phyloP scores from a whole-genome alignment of 768 basidiomycete genomes.

The Psilocybe tampanensis region DNA sequence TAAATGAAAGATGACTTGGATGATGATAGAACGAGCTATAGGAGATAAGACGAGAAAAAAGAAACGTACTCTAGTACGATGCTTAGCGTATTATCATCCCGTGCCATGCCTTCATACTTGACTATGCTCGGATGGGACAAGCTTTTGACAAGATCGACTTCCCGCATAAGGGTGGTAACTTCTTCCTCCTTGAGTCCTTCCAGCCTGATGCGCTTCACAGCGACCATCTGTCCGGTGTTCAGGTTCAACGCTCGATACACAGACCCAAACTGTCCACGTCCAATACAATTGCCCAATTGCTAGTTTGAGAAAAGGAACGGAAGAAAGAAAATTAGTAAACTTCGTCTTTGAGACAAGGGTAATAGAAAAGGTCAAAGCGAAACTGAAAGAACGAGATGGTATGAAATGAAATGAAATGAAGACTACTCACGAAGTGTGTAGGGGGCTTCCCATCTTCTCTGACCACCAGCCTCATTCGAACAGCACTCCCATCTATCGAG shows the following conservation, averaged over 20 bases:
- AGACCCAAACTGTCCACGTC: constrained; percentile 94
- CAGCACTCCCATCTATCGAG: constrained; percentile 63
- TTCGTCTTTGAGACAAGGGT: not conserved
- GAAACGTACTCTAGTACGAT: constrained; percentile 89
- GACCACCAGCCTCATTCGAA: constrained; percentile 72
- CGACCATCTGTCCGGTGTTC: constrained; percentile 96
- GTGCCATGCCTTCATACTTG: constrained; percentile 94
- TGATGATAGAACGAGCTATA: too few species aligned
- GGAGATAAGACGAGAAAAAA: constrained; percentile 15
- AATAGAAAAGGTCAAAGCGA: not conserved
- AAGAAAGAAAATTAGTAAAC: constrained; percentile 9
- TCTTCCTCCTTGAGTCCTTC: constrained; percentile 92
- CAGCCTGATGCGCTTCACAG: constrained; percentile 94
- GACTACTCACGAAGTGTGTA: constrained; percentile 84
- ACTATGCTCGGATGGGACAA: constrained; percentile 95
- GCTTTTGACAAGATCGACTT: constrained; percentile 91
- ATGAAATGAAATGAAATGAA: constrained; percentile 6
- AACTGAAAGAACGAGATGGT: not conserved
- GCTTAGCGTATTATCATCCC: constrained; percentile 86
- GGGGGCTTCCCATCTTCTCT: constrained; percentile 81
- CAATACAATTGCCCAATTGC: constrained; percentile 99
- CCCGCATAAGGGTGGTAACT: constrained; percentile 87
- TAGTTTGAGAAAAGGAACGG: constrained; percentile 34
- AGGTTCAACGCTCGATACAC: constrained; percentile 95
- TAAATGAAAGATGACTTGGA: not conserved